These are phyloP conservation scores for Colletotrichum costaricense DNA, from an alignment of 2,329 filamentous ascomycete genomes.

Conservation along the genomic window DNA sequence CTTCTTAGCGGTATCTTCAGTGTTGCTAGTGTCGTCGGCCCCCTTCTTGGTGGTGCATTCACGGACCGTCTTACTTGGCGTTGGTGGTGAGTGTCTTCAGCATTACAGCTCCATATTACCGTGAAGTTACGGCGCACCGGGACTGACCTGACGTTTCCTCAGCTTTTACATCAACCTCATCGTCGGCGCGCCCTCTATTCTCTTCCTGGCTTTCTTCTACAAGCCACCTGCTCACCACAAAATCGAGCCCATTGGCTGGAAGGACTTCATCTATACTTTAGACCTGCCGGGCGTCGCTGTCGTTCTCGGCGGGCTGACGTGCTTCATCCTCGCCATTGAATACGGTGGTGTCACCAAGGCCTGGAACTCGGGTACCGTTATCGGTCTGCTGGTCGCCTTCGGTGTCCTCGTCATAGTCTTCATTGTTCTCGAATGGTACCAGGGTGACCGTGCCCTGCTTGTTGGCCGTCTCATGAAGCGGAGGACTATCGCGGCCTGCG, in stretches of 20 bases:
- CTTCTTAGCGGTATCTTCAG: conserved; percentile 45
- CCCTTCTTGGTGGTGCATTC: conserved; percentile 48
- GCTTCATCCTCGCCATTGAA: conserved; percentile 59
- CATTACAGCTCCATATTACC: too few species aligned
- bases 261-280: conserved; percentile 40
- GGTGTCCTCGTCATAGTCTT: conserved; percentile 45
- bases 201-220: conserved; percentile 40
- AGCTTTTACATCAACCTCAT: conserved; percentile 35
- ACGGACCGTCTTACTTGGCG: conserved; percentile 42
- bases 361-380: conserved; percentile 57
- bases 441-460: conserved; percentile 56
- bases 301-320: conserved; percentile 57
- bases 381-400: conserved; percentile 48
- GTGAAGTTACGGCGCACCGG: too few species aligned
- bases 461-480: conserved; percentile 55
- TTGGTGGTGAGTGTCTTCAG: conserved; percentile 9
- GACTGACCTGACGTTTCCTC: too few species aligned
- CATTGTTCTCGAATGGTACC: conserved; percentile 52
- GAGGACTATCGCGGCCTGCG: conserved; percentile 51
- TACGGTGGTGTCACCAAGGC: conserved; percentile 55
- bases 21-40: conserved; percentile 45
- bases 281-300: conserved; percentile 53
- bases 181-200: conserved; percentile 44
- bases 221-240: conserved; percentile 34
- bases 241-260: conserved; percentile 34